Conservation (phyloP, 1,284 basidiomycete genomes). For the Apiotrichum veenhuisii region DNA sequence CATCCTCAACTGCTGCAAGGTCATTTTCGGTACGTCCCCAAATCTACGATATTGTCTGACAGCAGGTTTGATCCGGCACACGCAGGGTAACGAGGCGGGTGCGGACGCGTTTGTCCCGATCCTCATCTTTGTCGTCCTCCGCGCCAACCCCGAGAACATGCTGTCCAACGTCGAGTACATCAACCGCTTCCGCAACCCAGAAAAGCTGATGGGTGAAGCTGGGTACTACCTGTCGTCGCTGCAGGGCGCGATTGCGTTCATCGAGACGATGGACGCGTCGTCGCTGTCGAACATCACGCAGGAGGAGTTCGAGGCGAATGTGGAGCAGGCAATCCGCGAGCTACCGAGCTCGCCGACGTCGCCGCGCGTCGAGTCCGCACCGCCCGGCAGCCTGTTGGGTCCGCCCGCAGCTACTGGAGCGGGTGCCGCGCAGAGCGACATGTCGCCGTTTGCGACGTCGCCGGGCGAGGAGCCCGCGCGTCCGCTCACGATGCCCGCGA, state of each 20-base stretch:
- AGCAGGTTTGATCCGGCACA: slow-evolving; percentile 80
- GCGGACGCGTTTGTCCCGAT: slow-evolving; percentile 94
- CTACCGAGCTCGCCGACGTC: slow-evolving; percentile 53
- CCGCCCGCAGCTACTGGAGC: too few relatives aligned
- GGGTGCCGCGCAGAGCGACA: too few relatives aligned
- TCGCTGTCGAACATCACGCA: slow-evolving; percentile 87
- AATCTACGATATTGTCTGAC: not conserved
- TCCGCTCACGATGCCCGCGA: slow-evolving; percentile 62
- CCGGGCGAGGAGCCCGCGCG: slow-evolving; percentile 78
- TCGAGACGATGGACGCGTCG: slow-evolving; percentile 94
- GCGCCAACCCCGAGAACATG: slow-evolving; percentile 87
- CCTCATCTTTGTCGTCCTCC: slow-evolving; percentile 88
- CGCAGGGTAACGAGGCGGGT: slow-evolving; percentile 57
- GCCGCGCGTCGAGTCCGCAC: slow-evolving; percentile 11
- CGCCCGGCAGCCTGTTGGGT: too few relatives aligned
- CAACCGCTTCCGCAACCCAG: slow-evolving; percentile 85
- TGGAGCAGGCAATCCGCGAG: slow-evolving; percentile 70
- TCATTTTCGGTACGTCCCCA: slow-evolving; percentile 87
- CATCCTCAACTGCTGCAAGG: slow-evolving; percentile 96
- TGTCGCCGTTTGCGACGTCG: slow-evolving; percentile 40
- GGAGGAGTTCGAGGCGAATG: slow-evolving; percentile 81
- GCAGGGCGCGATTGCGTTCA: slow-evolving; percentile 87
- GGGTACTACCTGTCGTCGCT: slow-evolving; percentile 87
- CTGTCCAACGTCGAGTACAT: slow-evolving; percentile 98
- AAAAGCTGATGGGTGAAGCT: slow-evolving; percentile 86